phyloP scores from a whole-genome alignment of 2,329 filamentous ascomycete species.

The Knufia petricola region DNA sequence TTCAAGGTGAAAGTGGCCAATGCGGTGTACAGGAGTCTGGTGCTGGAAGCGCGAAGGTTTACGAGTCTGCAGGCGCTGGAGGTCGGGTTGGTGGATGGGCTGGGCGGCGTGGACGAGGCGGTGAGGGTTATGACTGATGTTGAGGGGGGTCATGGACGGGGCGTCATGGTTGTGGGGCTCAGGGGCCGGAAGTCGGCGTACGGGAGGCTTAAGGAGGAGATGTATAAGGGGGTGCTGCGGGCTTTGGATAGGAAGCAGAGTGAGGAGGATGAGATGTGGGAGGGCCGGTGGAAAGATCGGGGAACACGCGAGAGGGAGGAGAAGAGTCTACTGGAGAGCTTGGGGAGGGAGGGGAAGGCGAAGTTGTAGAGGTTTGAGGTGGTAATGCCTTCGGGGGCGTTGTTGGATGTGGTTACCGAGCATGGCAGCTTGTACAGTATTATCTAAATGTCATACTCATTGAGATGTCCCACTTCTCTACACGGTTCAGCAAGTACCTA shows the following conservation, averaged over 20 bases:
- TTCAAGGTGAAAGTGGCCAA: conserved; percentile 60
- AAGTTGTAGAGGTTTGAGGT: no score
- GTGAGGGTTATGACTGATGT: conserved; percentile 51
- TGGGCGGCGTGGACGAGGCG: conserved; percentile 56
- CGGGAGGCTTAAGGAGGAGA: conserved; percentile 62
- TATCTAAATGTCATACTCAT: no score
- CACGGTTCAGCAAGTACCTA: no score
- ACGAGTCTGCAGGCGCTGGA: conserved; percentile 53
- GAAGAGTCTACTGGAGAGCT: neutral
- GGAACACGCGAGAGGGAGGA: neutral
- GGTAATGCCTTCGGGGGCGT: no score
- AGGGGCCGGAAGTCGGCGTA: conserved; percentile 54
- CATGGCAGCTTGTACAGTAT: no score
- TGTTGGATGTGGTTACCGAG: no score
- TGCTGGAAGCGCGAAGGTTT: conserved; percentile 66
- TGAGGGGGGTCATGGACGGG: conserved; percentile 1
- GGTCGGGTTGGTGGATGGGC: conserved; percentile 57
- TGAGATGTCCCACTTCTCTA: no score
- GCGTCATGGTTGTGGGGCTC: conserved; percentile 48
- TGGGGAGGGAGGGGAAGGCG: neutral
- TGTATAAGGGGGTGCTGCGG: conserved; percentile 58
- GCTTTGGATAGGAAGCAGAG: conserved; percentile 37
- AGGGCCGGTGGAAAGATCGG: neutral
- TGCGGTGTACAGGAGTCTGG: conserved; percentile 50
- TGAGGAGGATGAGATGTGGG: neutral